These are phyloP conservation scores for Setomelanomma holmii DNA, from an alignment of 2,329 filamentous ascomycete genomes.

Conservation along the genomic window DNA sequence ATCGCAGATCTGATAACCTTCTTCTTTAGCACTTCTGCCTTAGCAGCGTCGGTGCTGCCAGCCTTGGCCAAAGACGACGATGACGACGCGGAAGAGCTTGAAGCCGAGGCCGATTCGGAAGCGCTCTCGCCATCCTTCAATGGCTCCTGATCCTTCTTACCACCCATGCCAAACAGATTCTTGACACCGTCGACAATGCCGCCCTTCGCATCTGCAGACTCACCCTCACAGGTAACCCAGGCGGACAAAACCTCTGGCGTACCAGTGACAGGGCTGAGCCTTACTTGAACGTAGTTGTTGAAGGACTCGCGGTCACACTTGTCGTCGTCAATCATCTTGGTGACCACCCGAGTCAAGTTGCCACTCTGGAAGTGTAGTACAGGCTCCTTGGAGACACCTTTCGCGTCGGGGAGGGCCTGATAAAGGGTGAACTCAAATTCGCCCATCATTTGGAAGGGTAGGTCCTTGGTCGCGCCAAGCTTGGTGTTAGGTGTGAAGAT, in stretches of 20 bases:
- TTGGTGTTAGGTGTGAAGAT: slow-evolving; percentile 81
- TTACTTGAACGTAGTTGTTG: slow-evolving; percentile 78
- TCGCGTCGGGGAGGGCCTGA: slow-evolving; percentile 68
- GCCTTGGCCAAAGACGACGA: slow-evolving; percentile 55
- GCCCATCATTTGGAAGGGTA: slow-evolving; percentile 80
- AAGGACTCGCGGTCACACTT: slow-evolving; percentile 79
- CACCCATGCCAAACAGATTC: slow-evolving; percentile 92
- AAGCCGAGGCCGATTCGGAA: slow-evolving; percentile 53
- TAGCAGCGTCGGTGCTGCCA: slow-evolving; percentile 58
- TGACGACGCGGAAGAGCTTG: slow-evolving; percentile 54
- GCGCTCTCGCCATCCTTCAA: slow-evolving; percentile 62
- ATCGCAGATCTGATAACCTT: slow-evolving; percentile 61
- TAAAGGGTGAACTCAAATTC: slow-evolving; percentile 84
- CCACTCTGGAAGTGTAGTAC: slow-evolving; percentile 74
- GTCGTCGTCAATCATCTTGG: slow-evolving; percentile 77
- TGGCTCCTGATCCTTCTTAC: slow-evolving; percentile 81
- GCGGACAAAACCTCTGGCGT: slow-evolving; percentile 79
- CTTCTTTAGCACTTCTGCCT: slow-evolving; percentile 56
- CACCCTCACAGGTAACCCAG: slow-evolving; percentile 84
- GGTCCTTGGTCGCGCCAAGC: slow-evolving; percentile 80
- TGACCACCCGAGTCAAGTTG: slow-evolving; percentile 86
- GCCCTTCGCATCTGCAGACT: slow-evolving; percentile 73
- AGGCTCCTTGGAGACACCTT: slow-evolving; percentile 62
- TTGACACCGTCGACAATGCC: slow-evolving; percentile 93
- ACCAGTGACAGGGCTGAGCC: slow-evolving; percentile 74